These are phyloP conservation scores for Dalbergia oliveri DNA, from an alignment of 306 rosid genomes.

Conservation along the genomic window DNA sequence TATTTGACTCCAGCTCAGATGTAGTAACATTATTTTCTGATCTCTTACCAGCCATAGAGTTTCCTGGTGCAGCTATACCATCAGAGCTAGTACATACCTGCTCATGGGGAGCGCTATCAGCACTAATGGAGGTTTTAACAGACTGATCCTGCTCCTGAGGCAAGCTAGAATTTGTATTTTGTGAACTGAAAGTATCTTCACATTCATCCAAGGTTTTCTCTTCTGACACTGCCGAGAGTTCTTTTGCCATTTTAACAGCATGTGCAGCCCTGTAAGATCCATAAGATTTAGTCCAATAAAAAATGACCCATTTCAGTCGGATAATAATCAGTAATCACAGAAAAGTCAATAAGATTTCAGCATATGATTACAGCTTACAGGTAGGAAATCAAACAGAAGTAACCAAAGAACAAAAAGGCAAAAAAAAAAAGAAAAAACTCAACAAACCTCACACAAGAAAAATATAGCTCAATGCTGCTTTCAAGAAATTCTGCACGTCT, in stretches of 20 bases:
- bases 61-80: constrained; percentile 60
- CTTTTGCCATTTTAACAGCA: constrained; percentile 94
- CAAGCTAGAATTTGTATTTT: constrained; percentile 86
- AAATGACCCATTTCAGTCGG: constrained; percentile 18
- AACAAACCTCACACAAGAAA: constrained; percentile 97
- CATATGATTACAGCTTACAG: not conserved
- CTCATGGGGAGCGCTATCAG: constrained; percentile 91
- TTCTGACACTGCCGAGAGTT: constrained; percentile 81
- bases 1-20: constrained; percentile 57
- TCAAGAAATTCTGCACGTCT: constrained; percentile 95
- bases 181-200: constrained; percentile 91
- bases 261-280: constrained; percentile 81
- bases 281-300: constrained; percentile 37
- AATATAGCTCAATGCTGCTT: constrained; percentile 91
- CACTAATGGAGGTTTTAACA: constrained; percentile 81
- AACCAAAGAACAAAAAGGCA: not conserved
- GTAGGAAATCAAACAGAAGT: constrained; percentile 31
- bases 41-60: constrained; percentile 58
- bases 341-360: constrained; percentile 30
- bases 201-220: constrained; percentile 75
- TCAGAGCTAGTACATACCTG: constrained; percentile 93
- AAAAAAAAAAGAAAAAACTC: not conserved
- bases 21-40: constrained; percentile 52
- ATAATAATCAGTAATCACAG: not conserved
- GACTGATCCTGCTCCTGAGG: constrained; percentile 89